Conservation (phyloP, 1,284 basidiomycete genomes). For the Pyrrhoderma lamaoense region DNA sequence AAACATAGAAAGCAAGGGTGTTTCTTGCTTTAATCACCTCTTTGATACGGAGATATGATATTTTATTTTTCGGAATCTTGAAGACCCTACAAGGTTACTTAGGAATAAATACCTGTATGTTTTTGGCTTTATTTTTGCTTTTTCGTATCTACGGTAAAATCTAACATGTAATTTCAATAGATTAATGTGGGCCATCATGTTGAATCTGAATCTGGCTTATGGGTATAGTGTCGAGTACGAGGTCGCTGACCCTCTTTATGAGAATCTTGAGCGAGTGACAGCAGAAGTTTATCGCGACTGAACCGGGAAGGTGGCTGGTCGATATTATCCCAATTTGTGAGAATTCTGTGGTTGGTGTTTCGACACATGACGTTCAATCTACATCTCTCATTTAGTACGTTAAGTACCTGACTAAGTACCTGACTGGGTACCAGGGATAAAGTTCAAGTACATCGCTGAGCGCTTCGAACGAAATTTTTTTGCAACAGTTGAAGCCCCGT, state of each 20-base stretch:
- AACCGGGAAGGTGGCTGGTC: conserved; percentile 40
- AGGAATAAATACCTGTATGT: too few relatives aligned
- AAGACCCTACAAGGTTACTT: too few relatives aligned
- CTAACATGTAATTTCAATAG: neutral
- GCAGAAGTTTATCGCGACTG: conserved; percentile 23
- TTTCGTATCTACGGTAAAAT: too few relatives aligned
- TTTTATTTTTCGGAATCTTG: too few relatives aligned
- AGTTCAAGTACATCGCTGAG: conserved; percentile 16
- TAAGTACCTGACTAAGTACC: conserved; percentile 18
- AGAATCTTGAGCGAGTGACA: conserved; percentile 12
- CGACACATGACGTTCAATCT: too few relatives aligned
- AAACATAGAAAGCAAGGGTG: too few relatives aligned
- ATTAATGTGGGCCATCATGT: conserved; percentile 2
- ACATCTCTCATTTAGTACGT: neutral
- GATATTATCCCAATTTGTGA: conserved; percentile 36
- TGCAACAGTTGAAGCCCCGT: conserved; percentile 12
- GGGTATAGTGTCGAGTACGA: conserved; percentile 4
- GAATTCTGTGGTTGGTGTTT: neutral
- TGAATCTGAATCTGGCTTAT: conserved; percentile 13
- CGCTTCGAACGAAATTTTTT: neutral
- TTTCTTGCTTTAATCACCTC: too few relatives aligned
- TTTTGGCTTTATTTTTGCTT: too few relatives aligned
- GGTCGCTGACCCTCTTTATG: conserved; percentile 17
- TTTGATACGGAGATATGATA: too few relatives aligned
- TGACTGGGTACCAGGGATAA: conserved; percentile 17